Percentiles rank a stretch among this genome's conserved stretches.
Evolutionary conservation across 768 basidiomycete genomes (phyloP).

Genomic region (Suillus subaureus): DNA sequence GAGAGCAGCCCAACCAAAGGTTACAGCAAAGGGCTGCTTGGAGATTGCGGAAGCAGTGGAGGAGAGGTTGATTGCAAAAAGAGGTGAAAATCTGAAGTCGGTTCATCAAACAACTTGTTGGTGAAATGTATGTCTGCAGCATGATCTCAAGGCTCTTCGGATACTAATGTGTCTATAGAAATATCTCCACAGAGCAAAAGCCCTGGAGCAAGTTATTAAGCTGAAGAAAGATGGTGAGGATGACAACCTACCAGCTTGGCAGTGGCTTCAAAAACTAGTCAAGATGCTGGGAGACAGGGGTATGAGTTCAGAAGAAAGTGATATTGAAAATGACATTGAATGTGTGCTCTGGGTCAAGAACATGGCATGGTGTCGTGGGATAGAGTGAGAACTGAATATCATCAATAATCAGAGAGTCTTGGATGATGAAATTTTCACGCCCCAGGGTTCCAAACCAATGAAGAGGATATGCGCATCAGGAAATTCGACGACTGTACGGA

Average conservation of each 20-base stretch:
- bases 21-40: background rate
- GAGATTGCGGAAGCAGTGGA: constrained; percentile 10
- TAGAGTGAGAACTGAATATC: background rate
- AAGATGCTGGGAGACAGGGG: background rate
- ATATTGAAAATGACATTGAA: background rate
- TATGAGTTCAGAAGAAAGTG: background rate
- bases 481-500: background rate
- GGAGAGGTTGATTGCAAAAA: background rate
- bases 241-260: background rate
- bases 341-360: background rate
- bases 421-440: background rate
- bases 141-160: background rate
- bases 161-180: background rate
- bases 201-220: background rate
- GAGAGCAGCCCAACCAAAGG: constrained; percentile 7
- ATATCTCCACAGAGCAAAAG: background rate
- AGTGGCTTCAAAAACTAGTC: background rate
- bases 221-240: background rate
- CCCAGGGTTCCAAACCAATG: background rate
- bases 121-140: constrained; percentile 7
- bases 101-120: constrained; percentile 7
- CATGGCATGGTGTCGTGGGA: background rate
- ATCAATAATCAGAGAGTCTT: background rate
- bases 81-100: background rate
- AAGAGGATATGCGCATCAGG: background rate